These are phyloP conservation scores for Aspergillus egyptiacus DNA, from an alignment of 495 filamentous ascomycete species.

Conservation along the genomic window DNA sequence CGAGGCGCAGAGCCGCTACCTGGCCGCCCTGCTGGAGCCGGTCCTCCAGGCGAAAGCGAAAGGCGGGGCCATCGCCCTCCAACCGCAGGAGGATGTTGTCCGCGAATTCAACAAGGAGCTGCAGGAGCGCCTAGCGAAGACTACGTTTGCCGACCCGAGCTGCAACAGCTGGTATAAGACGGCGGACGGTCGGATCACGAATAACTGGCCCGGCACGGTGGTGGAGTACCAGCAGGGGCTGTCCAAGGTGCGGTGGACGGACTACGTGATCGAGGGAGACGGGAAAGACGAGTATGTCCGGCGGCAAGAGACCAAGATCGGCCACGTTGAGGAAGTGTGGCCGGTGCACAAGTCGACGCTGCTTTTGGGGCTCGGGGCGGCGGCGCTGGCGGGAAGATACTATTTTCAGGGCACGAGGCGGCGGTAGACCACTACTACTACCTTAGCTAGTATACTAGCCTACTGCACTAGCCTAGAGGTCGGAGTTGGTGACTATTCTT, in stretches of 20 bases:
- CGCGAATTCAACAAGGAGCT: slow-evolving; percentile 42
- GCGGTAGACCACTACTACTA: background rate
- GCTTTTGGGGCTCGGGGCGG: slow-evolving; percentile 1
- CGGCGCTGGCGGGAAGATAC: slow-evolving; percentile 1
- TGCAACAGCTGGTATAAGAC: slow-evolving; percentile 55
- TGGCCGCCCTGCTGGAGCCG: slow-evolving; percentile 39
- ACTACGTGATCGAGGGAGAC: slow-evolving; percentile 39
- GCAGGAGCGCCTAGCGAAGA: slow-evolving; percentile 35
- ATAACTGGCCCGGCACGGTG: slow-evolving; percentile 50
- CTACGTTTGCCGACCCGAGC: slow-evolving; percentile 47
- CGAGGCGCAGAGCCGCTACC: slow-evolving; percentile 50
- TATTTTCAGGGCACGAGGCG: slow-evolving; percentile 8
- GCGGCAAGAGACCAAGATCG: slow-evolving; percentile 30
- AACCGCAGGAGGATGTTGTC: slow-evolving; percentile 30
- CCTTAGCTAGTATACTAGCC: no score
- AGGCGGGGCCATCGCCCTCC: slow-evolving; percentile 34
- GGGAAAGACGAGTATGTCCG: slow-evolving; percentile 23
- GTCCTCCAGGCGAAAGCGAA: slow-evolving; percentile 33
- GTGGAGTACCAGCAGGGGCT: slow-evolving; percentile 45
- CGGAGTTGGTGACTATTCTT: background rate
- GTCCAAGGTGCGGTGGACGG: slow-evolving; percentile 39
- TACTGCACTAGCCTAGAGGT: no score
- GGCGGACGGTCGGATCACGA: slow-evolving; percentile 47
- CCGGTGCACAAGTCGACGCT: slow-evolving; percentile 4
- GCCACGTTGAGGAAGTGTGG: slow-evolving; percentile 27